phyloP scores from a whole-genome alignment of 2,329 filamentous ascomycete genomes.

The Huntiella savannae region DNA sequence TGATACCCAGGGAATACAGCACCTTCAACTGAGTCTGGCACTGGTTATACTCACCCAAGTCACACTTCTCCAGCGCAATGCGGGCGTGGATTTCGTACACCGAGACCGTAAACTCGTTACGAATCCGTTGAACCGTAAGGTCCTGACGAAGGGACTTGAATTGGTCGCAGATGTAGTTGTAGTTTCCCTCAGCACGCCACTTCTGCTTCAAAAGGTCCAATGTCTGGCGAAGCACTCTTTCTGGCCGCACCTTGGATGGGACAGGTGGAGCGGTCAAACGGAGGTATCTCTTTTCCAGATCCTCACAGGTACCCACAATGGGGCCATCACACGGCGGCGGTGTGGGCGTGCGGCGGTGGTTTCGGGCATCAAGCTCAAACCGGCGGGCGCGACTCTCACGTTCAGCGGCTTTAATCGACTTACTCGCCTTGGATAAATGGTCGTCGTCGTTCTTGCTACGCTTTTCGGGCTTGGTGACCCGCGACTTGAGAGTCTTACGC shows the following conservation, averaged over 20 bases:
- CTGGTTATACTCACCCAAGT: conserved; percentile 99
- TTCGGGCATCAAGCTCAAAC: conserved; percentile 44
- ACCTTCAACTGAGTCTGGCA: conserved; percentile 95
- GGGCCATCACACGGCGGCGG: conserved; percentile 44
- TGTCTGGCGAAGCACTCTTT: conserved; percentile 61
- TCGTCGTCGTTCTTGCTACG: background rate
- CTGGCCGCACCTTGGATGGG: conserved; percentile 70
- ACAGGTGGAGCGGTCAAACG: conserved; percentile 82
- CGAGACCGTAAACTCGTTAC: conserved; percentile 85
- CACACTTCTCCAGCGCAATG: conserved; percentile 93
- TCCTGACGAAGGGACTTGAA: conserved; percentile 98
- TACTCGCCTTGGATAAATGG: conserved; percentile 45
- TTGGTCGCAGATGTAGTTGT: conserved; percentile 95
- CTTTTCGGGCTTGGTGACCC: conserved; percentile 21
- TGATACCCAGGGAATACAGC: conserved; percentile 70
- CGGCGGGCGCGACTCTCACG: conserved; percentile 79
- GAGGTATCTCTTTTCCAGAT: conserved; percentile 83
- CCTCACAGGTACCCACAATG: conserved; percentile 67
- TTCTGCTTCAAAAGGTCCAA: conserved; percentile 81
- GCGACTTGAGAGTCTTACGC: conserved; percentile 10
- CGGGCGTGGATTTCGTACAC: conserved; percentile 96
- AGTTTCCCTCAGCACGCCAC: conserved; percentile 86
- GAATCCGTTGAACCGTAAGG: conserved; percentile 91
- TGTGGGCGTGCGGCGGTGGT: conserved; percentile 32
- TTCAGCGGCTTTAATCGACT: conserved; percentile 61